Base-by-base conservation (phyloP, 1,284 basidiomycete species). In the Fistulina hepatica region DNA sequence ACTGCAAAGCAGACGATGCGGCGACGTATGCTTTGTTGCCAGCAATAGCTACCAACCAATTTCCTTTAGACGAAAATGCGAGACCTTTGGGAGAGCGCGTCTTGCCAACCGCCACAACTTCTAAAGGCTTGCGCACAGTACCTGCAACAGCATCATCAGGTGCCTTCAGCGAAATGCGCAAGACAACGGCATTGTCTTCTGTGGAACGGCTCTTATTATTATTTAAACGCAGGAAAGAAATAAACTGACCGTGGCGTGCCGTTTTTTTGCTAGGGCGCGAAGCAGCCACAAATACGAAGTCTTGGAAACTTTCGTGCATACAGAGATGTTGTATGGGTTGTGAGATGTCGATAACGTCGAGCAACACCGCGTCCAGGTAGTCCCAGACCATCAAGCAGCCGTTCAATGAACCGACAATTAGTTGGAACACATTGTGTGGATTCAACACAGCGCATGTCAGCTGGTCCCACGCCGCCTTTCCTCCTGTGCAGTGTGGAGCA, bases 341-440 rank as follows among this genome's bases (percentile, higher is more conserved):
- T 28, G 68, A 70, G 30, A 86, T 52, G 42, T 73, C 65, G 40
- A 93, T 71, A 1, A 79, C 83, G 45, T 81, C 76, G 39, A 97
- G 64, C 11, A 95, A 62, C 3, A 71, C 66, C 1, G 81, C 92
- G 46, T 97, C 92, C 36, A 94, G 64, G 56, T 86, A 94, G 61
- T 97, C 91, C 94, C 94, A 97, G 9, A 94, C 64, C 55, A 88
- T 79, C 47, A 97, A 60, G 19, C 71, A 73, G 9, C 93, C 94
- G 50, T 93, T 85, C 37, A 81, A 57, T 2, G 89, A 89, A 21
- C 79, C 79, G 7, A 90, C 91, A 48, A 97, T 75, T 41, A 97
- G 64, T 57, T 97, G 94, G 44, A 92, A 84, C 12, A 79, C 69
- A 59, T 97, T 97, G 46, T 79, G 71, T 3, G 94, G 90, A 54